Evolutionary conservation across 345 rosid species (phyloP), one percentile per base, ranked within the genome.

Genomic region (Barbarea vulgaris): DNA sequence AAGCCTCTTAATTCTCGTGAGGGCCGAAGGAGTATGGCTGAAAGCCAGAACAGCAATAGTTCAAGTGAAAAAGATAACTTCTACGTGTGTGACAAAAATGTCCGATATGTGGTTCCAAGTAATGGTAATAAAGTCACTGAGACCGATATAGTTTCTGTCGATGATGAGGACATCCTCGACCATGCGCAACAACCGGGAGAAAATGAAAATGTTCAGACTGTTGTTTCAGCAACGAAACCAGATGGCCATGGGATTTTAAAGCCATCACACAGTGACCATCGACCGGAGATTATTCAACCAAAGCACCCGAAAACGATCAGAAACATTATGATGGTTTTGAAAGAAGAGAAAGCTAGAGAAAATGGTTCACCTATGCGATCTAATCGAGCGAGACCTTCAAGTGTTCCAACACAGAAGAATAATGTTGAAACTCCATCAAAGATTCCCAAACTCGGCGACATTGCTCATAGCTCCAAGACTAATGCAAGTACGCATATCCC

Each of bases 341-440:
- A 89, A 85, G 99, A 92, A 87, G 99, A 92, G 56, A 89, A 89
- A 82, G 82, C 81, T 62, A 85, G 97, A 83, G 97, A 92, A 79
- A 95, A 84, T 77, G 84, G 85, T 77, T 95, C 97, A 34, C 97
- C 97, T 7, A 75, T 87, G 90, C 87, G 96, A 86, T 83, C 88
- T 68, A 85, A 72, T 61, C 85, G 90, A 36, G 46, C 75, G 12
- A 91, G 86, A 86, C 44, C 81, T 42, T 82, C 70, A 62, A 81
- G 78, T 82, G 58, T 77, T 59, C 54, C 84, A 9, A 78, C 72
- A 69, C 97, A 79, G 76, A 87, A 81, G 81, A 84, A 53, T 75
- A 81, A 80, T 67, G 39, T 46, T 14, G 97, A 95, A 84, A 82
- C 85, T 60, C 84, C 87, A 13, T 82, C 93, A 25, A 92, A 89